Conservation (phyloP, 495 filamentous ascomycete genomes). For the Penicillium manginii region DNA sequence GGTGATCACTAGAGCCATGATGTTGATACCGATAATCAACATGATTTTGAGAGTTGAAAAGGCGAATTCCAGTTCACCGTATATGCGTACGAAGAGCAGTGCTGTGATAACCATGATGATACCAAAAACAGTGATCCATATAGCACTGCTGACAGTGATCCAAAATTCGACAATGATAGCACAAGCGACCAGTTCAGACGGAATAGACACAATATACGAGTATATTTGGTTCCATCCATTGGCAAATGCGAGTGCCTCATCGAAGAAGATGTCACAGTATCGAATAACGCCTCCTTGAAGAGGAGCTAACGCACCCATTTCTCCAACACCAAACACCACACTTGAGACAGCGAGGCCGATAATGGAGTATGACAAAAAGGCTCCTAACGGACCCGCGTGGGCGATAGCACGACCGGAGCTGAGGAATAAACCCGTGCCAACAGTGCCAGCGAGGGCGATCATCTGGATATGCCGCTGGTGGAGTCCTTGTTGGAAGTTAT, state of each 20-base stretch:
- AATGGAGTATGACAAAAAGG: constrained; percentile 32
- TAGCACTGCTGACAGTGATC: constrained; percentile 37
- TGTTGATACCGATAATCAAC: constrained; percentile 50
- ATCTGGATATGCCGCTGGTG: constrained; percentile 4
- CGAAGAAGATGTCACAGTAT: constrained; percentile 30
- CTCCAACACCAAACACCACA: constrained; percentile 29
- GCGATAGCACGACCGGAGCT: constrained; percentile 60
- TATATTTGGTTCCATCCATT: constrained; percentile 31
- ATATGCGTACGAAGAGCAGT: constrained; percentile 46
- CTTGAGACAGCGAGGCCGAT: constrained; percentile 24
- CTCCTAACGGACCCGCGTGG: constrained; percentile 61
- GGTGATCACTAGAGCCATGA: constrained; percentile 52
- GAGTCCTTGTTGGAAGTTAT: constrained; percentile 2
- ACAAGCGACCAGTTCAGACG: constrained; percentile 44
- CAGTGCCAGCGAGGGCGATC: constrained; percentile 2
- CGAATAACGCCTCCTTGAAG: constrained; percentile 34
- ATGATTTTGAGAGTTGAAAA: constrained; percentile 51
- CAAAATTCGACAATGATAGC: constrained; percentile 56
- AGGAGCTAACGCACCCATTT: constrained; percentile 31
- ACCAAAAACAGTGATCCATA: constrained; percentile 51
- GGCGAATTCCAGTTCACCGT: constrained; percentile 51
- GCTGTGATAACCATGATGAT: constrained; percentile 49
- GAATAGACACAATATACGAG: constrained; percentile 21
- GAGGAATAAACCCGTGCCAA: constrained; percentile 33
- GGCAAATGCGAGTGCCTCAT: constrained; percentile 36